Evolutionary conservation across 2,329 filamentous ascomycete genomes (phyloP), one percentile per base, ranked within the genome.

Genomic region (Diaporthe sp.): DNA sequence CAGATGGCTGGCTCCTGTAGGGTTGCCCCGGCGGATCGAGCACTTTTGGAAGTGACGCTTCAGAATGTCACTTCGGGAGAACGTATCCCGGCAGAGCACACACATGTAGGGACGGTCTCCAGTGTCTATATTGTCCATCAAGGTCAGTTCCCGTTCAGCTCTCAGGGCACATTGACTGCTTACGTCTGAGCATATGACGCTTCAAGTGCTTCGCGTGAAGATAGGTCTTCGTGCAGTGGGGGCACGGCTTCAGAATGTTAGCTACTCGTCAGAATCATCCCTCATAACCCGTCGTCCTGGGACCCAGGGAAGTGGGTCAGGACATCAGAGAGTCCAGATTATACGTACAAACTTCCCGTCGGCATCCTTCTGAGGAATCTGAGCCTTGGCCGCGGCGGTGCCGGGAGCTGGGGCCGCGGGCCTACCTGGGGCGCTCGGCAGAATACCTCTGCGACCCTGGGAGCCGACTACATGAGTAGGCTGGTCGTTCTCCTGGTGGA

Each of bases 21-120:
- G 96, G 85, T 98, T 98, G 74, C 97, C 97, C 82, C 97, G 93
- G 80, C 97, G 93, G 78, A 98, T 95, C 52, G 97, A 98, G 87
- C 97, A 99, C 88, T 99, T 99, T 85, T 98, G 96, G 86, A 98
- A 99, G 86, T 99, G 97, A 78, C 97, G 95, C 89, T 99, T 99
- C 81, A 99, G 87, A 78, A 99, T 98, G 83, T 99, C 97, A 89
- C 95, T 98, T 83, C 97, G 93, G 66, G 95, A 98, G 86, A 99
- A 99, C 45, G 96, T 98, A 85, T 98, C 97, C 84, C 97, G 95
- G 89, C 97, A 99, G 69, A 99, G 89, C 78, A 97, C 95, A 86
- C 97, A 99, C 92, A 97, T 97, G 87, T 99, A 99, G 74, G 97
- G 97, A 78, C 97, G 95, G 84, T 98, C 96, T 81, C 97, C 97